A percentile compares a stretch with the other conserved stretches of the same genome.
These are phyloP conservation scores for Coprinopsis sp. DNA, from an alignment of 768 basidiomycete genomes.

Conservation along the genomic window DNA sequence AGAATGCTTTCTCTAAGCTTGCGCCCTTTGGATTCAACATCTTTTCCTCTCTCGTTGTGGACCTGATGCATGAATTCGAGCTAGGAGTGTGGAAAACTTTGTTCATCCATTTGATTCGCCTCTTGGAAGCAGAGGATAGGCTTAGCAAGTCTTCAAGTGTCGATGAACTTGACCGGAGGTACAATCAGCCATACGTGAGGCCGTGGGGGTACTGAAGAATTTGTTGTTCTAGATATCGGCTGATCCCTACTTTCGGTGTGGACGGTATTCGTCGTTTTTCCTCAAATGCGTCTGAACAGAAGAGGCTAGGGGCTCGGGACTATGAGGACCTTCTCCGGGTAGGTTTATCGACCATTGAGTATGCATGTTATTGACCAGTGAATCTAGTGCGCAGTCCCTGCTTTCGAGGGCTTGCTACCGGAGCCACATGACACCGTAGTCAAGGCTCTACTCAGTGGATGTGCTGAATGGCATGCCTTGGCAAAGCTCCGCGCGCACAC, in stretches of 20 bases:
- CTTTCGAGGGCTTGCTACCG: conserved; percentile 31
- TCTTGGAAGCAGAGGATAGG: conserved; percentile 25
- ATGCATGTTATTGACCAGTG: not conserved
- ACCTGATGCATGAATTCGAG: conserved; percentile 35
- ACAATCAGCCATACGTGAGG: conserved; percentile 29
- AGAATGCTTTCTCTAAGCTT: conserved; percentile 30
- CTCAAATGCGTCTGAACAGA: conserved; percentile 25
- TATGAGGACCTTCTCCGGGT: conserved; percentile 38
- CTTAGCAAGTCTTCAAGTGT: conserved; percentile 16
- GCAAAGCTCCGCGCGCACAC: conserved; percentile 31
- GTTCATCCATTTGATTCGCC: conserved; percentile 30
- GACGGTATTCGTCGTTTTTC: conserved; percentile 28
- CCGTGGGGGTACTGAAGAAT: conserved; percentile 27
- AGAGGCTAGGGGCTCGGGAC: conserved; percentile 28
- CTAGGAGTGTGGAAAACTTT: conserved; percentile 33
- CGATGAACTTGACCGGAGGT: conserved; percentile 34
- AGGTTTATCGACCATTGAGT: not conserved
- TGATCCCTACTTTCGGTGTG: conserved; percentile 22
- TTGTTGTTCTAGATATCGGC: conserved; percentile 18
- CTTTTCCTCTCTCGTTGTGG: conserved; percentile 21
- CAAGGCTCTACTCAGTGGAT: conserved; percentile 21
- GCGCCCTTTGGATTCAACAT: conserved; percentile 18
- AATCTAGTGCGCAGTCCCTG: conserved; percentile 33
- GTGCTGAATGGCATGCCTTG: conserved; percentile 29
- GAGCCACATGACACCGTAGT: conserved; percentile 15